These are phyloP conservation scores for Vitis hybrid DNA, from an alignment of 177 flowering plant genomes.

Conservation along the genomic window DNA sequence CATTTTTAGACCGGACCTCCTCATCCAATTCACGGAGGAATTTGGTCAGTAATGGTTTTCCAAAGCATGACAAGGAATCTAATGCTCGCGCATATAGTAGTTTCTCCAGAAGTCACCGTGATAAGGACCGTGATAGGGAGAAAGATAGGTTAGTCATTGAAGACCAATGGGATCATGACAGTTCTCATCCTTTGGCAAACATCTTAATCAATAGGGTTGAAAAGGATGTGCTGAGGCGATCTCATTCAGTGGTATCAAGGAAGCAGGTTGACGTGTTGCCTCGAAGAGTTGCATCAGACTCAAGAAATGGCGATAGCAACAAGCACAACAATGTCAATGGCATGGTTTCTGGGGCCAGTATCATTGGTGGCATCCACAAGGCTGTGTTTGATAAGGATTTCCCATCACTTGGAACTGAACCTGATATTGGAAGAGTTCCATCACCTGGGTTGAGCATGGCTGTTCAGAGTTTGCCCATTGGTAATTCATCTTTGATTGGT, in stretches of 20 bases:
- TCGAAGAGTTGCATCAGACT: constrained; percentile 30
- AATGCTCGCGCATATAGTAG: constrained; percentile 49
- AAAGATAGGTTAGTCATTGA: constrained; percentile 44
- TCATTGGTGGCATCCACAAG: constrained; percentile 38
- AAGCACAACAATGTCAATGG: constrained; percentile 39
- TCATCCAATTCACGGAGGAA: constrained; percentile 58
- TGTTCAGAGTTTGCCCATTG: constrained; percentile 63
- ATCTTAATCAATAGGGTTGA: constrained; percentile 38
- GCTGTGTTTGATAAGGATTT: constrained; percentile 73
- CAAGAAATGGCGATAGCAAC: constrained; percentile 22
- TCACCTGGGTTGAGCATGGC: constrained; percentile 65
- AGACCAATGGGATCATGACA: constrained; percentile 49
- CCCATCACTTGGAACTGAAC: constrained; percentile 72
- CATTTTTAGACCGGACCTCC: constrained; percentile 49
- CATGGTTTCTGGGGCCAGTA: constrained; percentile 31
- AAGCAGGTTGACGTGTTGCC: constrained; percentile 50
- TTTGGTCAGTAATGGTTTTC: constrained; percentile 66
- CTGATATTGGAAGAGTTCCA: constrained; percentile 59
- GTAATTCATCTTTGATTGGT: constrained; percentile 50
- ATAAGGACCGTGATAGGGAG: constrained; percentile 63
- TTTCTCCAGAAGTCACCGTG: constrained; percentile 64
- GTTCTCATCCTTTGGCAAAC: constrained; percentile 38
- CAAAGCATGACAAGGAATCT: constrained; percentile 30
- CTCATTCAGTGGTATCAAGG: constrained; percentile 63
- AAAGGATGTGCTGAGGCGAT: constrained; percentile 56